phyloP scores from a whole-genome alignment of 2,329 filamentous ascomycete genomes.

The Sporothrix phasma region DNA sequence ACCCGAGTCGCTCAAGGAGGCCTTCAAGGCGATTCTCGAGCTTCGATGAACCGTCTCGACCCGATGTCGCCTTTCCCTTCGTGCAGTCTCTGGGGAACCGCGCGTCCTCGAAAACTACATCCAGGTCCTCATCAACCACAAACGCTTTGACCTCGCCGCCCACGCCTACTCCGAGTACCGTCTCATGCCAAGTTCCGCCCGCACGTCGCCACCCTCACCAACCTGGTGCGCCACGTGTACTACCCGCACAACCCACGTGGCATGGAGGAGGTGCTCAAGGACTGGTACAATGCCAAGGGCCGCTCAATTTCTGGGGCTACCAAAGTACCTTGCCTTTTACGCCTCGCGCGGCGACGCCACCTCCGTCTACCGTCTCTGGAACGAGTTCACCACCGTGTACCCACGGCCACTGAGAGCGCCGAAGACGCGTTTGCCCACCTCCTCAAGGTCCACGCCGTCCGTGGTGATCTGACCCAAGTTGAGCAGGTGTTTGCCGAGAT shows the following conservation, averaged over 20 bases:
- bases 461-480: slow-evolving; percentile 53
- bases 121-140: slow-evolving; percentile 22
- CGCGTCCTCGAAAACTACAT: slow-evolving; percentile 38
- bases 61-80: slow-evolving; percentile 27
- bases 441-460: slow-evolving; percentile 60
- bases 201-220: slow-evolving; percentile 31
- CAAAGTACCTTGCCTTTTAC: slow-evolving; percentile 40
- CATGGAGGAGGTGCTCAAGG: slow-evolving; percentile 38
- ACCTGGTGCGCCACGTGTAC: slow-evolving; percentile 35
- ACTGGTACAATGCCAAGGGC: slow-evolving; percentile 37
- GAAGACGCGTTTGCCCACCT: slow-evolving; percentile 44
- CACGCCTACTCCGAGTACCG: slow-evolving; percentile 40
- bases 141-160: slow-evolving; percentile 26
- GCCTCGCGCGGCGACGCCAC: slow-evolving; percentile 38
- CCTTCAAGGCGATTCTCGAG: slow-evolving; percentile 13
- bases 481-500: slow-evolving; percentile 55
- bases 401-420: slow-evolving; percentile 14
- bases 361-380: slow-evolving; percentile 36
- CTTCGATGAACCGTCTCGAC: slow-evolving; percentile 13
- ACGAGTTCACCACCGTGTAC: slow-evolving; percentile 31
- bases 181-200: slow-evolving; percentile 30
- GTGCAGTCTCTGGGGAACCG: slow-evolving; percentile 32
- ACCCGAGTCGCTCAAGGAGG: neutral
- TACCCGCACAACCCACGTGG: slow-evolving; percentile 28
- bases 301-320: slow-evolving; percentile 36